These are phyloP conservation scores for Suillus occidentalis DNA, from an alignment of 768 basidiomycete species.

Conservation along the genomic window DNA sequence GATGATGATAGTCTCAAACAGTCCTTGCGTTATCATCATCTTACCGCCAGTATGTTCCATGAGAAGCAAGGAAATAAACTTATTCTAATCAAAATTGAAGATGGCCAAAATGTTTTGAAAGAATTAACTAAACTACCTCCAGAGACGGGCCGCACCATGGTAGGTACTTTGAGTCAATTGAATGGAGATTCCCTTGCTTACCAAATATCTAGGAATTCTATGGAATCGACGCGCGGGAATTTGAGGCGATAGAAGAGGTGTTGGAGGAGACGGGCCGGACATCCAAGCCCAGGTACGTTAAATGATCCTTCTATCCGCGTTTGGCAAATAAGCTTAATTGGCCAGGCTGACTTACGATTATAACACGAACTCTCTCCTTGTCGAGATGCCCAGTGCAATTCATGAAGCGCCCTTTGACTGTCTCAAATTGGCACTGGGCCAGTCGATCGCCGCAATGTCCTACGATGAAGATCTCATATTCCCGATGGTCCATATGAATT, in stretches of 20 bases:
- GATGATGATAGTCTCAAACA: neutral
- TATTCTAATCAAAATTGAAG: neutral
- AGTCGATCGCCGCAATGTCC: neutral
- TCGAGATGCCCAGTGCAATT: neutral
- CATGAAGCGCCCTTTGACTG: neutral
- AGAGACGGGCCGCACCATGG: neutral
- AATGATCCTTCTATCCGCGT: neutral
- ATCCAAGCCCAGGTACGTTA: neutral
- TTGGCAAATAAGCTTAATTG: neutral
- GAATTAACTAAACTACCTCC: neutral
- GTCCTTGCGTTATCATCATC: neutral
- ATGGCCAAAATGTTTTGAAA: neutral
- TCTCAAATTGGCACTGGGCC: neutral
- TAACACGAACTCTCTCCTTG: neutral
- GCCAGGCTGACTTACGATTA: neutral
- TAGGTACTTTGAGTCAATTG: neutral
- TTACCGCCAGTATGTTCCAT: neutral
- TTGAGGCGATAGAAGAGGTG: neutral
- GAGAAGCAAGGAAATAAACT: neutral
- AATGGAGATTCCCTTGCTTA: neutral
- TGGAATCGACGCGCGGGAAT: neutral
- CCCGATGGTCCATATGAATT: neutral
- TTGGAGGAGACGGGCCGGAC: neutral
- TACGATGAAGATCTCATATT: neutral
- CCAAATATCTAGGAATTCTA: neutral